Evolutionary conservation across 75 land plant species (phyloP).

Genomic region (Sequoia sempervirens): DNA sequence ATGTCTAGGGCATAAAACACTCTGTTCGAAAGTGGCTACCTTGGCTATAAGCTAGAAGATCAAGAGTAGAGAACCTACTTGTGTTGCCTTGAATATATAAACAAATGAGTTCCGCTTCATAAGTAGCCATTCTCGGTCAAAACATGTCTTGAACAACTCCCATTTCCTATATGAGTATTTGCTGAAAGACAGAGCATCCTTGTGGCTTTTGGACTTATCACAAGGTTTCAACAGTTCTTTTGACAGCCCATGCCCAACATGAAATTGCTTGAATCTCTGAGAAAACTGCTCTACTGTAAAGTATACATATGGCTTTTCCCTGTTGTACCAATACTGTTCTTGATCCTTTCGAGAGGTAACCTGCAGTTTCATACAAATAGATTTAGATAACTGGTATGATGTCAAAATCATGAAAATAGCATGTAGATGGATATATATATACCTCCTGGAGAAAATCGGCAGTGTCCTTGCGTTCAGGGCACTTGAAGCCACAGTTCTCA

Average conservation of each 20-base stretch:
- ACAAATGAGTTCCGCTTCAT: slow-evolving; percentile 72
- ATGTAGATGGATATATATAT: neutral
- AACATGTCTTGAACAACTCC: slow-evolving; percentile 63
- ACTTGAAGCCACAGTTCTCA: slow-evolving; percentile 58
- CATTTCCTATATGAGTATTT: slow-evolving; percentile 47
- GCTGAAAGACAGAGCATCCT: slow-evolving; percentile 34
- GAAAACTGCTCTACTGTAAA: slow-evolving; percentile 48
- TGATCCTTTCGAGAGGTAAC: slow-evolving; percentile 84
- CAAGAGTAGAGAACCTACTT: slow-evolving; percentile 31
- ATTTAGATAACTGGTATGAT: neutral
- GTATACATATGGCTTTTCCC: slow-evolving; percentile 34
- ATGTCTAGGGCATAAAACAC: no score
- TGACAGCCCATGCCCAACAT: slow-evolving; percentile 25
- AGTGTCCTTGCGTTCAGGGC: slow-evolving; percentile 68
- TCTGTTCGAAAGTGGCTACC: neutral
- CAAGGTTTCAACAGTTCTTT: slow-evolving; percentile 39
- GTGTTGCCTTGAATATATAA: slow-evolving; percentile 59
- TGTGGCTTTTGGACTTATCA: slow-evolving; percentile 29
- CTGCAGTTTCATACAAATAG: slow-evolving; percentile 23
- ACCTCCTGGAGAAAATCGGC: slow-evolving; percentile 91
- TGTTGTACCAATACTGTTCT: slow-evolving; percentile 64
- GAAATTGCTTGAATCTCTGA: slow-evolving; percentile 35
- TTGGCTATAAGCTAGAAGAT: neutral
- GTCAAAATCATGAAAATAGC: neutral
- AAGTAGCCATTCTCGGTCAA: slow-evolving; percentile 54